A percentile compares a stretch with the other conserved stretches of the same genome.
Evolutionary conservation across 2,329 filamentous ascomycete species (phyloP).

Genomic region (Colletotrichum lentis): DNA sequence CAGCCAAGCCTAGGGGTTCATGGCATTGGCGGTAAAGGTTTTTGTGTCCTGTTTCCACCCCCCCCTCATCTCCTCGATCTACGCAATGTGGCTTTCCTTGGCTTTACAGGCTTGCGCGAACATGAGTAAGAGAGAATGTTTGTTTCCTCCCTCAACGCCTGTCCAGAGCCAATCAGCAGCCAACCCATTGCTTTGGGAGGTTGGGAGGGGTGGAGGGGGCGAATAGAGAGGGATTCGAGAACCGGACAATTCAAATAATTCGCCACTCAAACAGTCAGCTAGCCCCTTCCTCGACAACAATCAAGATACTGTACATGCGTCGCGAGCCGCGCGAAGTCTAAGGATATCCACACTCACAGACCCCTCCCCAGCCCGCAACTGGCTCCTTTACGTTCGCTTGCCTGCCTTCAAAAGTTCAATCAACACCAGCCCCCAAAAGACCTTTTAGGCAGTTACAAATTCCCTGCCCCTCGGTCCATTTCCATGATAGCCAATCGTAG

Average conservation of each 20-base stretch:
- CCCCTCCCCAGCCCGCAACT: constrained; percentile 6
- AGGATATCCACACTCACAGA: constrained; percentile 16
- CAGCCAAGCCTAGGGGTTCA: constrained; percentile 13
- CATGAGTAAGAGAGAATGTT: constrained; percentile 5
- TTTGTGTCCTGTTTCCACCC: not conserved
- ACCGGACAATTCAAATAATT: not conserved
- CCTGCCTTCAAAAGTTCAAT: not conserved
- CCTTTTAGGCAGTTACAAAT: constrained; percentile 5
- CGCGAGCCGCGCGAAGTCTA: constrained; percentile 6
- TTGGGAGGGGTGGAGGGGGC: not conserved
- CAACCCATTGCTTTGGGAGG: constrained; percentile 16
- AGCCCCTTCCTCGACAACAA: constrained; percentile 1
- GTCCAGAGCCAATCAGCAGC: constrained; percentile 26
- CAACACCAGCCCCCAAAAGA: not conserved
- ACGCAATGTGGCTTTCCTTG: constrained; percentile 12
- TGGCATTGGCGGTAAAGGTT: constrained; percentile 1
- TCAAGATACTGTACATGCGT: not conserved
- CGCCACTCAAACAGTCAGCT: constrained; percentile 5
- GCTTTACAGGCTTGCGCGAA: constrained; percentile 4
- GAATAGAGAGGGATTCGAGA: not conserved
- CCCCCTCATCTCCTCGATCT: constrained; percentile 8
- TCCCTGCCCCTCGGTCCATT: not conserved
- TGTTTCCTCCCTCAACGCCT: constrained; percentile 22
- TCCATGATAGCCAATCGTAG: constrained; percentile 9
- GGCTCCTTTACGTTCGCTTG: constrained; percentile 10